Percentiles rank a stretch among this genome's conserved stretches.
These are phyloP conservation scores for Amoebophrya sp. DNA, from an alignment of 169 alveolate species.

Conservation along the genomic window DNA sequence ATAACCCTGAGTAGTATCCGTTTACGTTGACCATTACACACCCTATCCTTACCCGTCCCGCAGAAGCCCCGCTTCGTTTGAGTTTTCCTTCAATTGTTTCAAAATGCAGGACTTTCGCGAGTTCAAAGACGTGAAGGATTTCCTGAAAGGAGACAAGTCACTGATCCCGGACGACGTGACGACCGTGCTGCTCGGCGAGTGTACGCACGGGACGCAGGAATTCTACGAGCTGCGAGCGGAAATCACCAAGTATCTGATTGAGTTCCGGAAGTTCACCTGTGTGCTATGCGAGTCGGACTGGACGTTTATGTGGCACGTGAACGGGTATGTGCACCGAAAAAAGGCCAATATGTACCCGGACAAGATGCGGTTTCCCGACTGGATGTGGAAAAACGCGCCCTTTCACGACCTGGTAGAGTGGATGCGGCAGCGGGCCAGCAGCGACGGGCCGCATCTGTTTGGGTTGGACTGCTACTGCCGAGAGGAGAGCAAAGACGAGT, in stretches of 20 bases:
- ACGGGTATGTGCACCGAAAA: conserved; percentile 39
- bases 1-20: no score
- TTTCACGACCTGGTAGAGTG: conserved; percentile 45
- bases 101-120: not conserved
- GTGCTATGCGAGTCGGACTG: conserved; percentile 40
- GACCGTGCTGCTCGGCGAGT: conserved; percentile 44
- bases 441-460: conserved; percentile 40
- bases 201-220: conserved; percentile 47
- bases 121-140: not conserved
- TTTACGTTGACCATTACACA: no score
- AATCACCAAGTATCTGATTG: not conserved
- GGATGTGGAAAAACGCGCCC: conserved; percentile 44
- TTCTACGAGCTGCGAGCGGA: conserved; percentile 42
- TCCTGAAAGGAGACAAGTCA: not conserved
- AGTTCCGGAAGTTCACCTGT: conserved; percentile 33
- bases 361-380: conserved; percentile 34
- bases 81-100: not conserved
- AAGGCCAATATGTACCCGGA: conserved; percentile 44
- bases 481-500: conserved; percentile 43
- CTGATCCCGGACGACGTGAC: conserved; percentile 42
- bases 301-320: conserved; percentile 48
- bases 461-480: conserved; percentile 48
- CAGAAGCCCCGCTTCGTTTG: not conserved
- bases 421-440: conserved; percentile 39
- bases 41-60: not conserved